Evolutionary conservation across 306 rosid genomes (phyloP).

Genomic region (Lathyrus sativus): DNA sequence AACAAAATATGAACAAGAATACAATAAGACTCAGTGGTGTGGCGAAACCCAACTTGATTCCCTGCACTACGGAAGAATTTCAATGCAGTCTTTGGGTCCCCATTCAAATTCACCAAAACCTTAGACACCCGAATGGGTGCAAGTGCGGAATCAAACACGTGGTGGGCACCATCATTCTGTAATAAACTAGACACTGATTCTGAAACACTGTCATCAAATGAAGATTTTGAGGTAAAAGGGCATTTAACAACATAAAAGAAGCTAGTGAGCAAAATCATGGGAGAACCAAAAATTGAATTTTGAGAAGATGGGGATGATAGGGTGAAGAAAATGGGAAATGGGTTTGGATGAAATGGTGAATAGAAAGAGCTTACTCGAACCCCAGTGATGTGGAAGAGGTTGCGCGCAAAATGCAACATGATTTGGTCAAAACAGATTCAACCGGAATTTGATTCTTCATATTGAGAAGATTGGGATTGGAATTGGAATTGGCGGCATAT

Average conservation of each 20-base stretch:
- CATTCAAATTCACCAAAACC: conserved; percentile 61
- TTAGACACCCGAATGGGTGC: conserved; percentile 73
- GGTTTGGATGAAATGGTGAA: conserved; percentile 40
- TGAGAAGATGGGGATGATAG: conserved; percentile 33
- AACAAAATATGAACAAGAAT: conserved; percentile 73
- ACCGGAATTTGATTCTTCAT: conserved; percentile 23
- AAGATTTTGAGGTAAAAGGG: conserved; percentile 65
- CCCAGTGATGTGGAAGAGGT: conserved; percentile 48
- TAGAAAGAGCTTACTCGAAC: conserved; percentile 69
- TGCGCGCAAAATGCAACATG: conserved; percentile 70
- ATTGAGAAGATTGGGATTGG: conserved; percentile 12
- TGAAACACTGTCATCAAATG: conserved; percentile 39
- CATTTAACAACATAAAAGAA: conserved; percentile 58
- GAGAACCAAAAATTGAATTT: conserved; percentile 47
- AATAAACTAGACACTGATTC: conserved; percentile 54
- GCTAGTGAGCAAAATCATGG: conserved; percentile 58
- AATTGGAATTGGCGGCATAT: conserved; percentile 6
- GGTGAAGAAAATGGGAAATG: conserved; percentile 34
- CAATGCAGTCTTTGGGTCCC: conserved; percentile 66
- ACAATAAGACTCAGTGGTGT: conserved; percentile 69
- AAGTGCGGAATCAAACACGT: conserved; percentile 55
- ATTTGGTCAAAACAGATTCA: conserved; percentile 32
- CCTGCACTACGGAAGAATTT: conserved; percentile 69
- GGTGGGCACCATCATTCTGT: conserved; percentile 47
- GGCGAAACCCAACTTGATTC: conserved; percentile 55